These are phyloP conservation scores for Pestalotiopsis sp. DNA, from an alignment of 2,329 filamentous ascomycete species.

Conservation along the genomic window DNA sequence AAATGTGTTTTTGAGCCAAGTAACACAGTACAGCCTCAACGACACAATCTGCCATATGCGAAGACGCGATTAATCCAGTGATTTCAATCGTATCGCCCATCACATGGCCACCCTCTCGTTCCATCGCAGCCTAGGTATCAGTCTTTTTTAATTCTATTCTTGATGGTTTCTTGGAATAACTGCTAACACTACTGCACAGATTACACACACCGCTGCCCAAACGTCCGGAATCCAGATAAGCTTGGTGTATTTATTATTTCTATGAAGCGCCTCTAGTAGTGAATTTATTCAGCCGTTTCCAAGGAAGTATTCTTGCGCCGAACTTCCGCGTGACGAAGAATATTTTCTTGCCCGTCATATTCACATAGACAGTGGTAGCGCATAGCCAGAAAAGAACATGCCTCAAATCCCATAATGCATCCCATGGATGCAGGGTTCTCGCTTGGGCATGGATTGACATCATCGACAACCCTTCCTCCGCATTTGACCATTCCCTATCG, in stretches of 20 bases:
- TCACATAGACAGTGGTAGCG: neutral
- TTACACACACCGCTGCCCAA: too few relatives aligned
- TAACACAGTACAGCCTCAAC: neutral
- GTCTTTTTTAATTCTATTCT: too few relatives aligned
- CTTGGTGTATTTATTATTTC: too few relatives aligned
- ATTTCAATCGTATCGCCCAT: neutral
- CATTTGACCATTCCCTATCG: neutral
- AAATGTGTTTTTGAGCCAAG: neutral
- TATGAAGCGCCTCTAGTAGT: too few relatives aligned
- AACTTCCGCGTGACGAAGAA: neutral
- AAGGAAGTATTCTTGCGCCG: too few relatives aligned
- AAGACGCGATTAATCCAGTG: neutral
- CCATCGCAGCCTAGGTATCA: too few relatives aligned
- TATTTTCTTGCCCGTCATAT: neutral
- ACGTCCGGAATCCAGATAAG: too few relatives aligned
- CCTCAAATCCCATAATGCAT: neutral
- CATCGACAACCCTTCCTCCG: slow-evolving; percentile 2
- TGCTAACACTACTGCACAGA: too few relatives aligned
- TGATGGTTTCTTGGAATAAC: too few relatives aligned
- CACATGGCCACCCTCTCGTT: too few relatives aligned
- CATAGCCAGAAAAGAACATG: neutral
- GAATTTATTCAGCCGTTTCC: too few relatives aligned
- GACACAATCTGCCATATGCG: neutral
- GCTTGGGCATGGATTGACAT: slow-evolving; percentile 10
- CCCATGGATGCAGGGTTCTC: slow-evolving; percentile 4